Evolutionary conservation across 129 eudicot genomes (phyloP).

Genomic region (Centrapalus pauciflorus): DNA sequence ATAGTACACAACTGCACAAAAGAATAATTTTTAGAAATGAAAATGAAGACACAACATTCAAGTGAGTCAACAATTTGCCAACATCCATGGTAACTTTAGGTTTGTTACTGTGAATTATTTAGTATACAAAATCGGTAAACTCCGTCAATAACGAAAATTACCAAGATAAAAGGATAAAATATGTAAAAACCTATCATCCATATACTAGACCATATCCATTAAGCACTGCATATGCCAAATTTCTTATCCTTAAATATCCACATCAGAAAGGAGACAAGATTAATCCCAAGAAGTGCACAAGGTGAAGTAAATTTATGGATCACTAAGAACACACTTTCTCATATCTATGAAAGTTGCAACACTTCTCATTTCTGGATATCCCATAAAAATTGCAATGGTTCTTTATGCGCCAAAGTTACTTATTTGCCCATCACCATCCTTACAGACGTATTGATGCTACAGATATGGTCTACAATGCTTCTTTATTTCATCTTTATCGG

Average conservation of each 20-base stretch:
- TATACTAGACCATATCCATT: background rate
- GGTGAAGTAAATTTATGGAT: background rate
- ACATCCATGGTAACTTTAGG: background rate
- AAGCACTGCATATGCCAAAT: background rate
- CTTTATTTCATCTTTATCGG: background rate
- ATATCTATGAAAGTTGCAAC: constrained; percentile 2
- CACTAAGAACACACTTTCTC: constrained; percentile 4
- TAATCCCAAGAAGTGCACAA: background rate
- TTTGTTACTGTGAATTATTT: background rate
- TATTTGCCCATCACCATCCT: background rate
- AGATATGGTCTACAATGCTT: constrained; percentile 4
- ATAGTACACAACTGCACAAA: background rate
- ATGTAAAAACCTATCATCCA: background rate
- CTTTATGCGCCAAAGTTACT: background rate
- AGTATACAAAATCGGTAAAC: constrained; percentile 1
- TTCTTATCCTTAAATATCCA: background rate
- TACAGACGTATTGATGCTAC: background rate
- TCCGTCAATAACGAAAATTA: background rate
- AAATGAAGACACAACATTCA: background rate
- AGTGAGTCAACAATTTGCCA: background rate
- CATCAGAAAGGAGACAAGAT: constrained; percentile 2
- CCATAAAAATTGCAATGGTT: background rate
- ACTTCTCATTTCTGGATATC: background rate
- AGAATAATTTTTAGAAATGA: background rate
- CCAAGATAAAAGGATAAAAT: too few relatives aligned